These are phyloP conservation scores for Blastomyces parvus DNA, from an alignment of 2,329 filamentous ascomycete species.

Conservation along the genomic window DNA sequence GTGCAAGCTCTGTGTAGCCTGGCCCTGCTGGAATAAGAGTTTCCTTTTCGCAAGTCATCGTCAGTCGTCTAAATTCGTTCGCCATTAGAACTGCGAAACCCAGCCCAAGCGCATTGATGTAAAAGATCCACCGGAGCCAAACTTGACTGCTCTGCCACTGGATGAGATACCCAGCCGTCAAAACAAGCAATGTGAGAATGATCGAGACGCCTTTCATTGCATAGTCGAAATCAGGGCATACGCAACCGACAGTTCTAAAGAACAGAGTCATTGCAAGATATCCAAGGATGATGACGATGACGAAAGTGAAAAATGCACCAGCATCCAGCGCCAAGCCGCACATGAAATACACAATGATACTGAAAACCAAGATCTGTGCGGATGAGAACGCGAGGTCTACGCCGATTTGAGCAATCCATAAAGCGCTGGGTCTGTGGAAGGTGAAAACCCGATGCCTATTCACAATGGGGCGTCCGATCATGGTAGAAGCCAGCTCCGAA, in stretches of 20 bases:
- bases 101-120: slow-evolving; percentile 69
- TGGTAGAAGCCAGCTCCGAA: slow-evolving; percentile 72
- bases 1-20: slow-evolving; percentile 29
- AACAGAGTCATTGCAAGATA: slow-evolving; percentile 77
- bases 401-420: slow-evolving; percentile 65
- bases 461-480: slow-evolving; percentile 81
- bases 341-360: slow-evolving; percentile 77
- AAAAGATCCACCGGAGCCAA: slow-evolving; percentile 80
- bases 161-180: slow-evolving; percentile 39
- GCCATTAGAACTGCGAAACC: slow-evolving; percentile 71
- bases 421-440: slow-evolving; percentile 80
- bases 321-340: slow-evolving; percentile 65
- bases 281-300: slow-evolving; percentile 67
- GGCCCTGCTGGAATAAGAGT: slow-evolving; percentile 36
- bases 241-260: slow-evolving; percentile 69
- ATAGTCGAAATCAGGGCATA: slow-evolving; percentile 71
- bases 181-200: slow-evolving; percentile 57
- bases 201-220: slow-evolving; percentile 74
- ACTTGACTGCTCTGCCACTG: slow-evolving; percentile 42
- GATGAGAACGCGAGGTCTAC: slow-evolving; percentile 79
- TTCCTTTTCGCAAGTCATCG: slow-evolving; percentile 44
- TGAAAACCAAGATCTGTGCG: slow-evolving; percentile 64
- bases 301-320: slow-evolving; percentile 75
- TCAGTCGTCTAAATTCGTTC: slow-evolving; percentile 65
- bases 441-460: slow-evolving; percentile 84